Percentiles rank a stretch among this genome's conserved stretches.
Evolutionary conservation across 306 rosid genomes (phyloP).

Genomic region (Rosa persica): DNA sequence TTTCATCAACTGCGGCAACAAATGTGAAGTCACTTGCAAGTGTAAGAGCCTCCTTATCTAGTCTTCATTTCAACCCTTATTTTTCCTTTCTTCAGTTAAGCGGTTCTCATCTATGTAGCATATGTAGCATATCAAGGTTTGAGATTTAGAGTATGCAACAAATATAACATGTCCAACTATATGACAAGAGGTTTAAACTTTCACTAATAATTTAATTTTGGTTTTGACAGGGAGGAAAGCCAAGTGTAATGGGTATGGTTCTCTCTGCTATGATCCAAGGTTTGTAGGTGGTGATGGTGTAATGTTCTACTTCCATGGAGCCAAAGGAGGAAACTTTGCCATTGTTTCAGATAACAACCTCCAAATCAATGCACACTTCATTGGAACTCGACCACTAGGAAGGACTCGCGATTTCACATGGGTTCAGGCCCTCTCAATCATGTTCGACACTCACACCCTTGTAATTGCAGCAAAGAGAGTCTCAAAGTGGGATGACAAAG

Average conservation of each 20-base stretch:
- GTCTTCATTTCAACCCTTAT: not conserved
- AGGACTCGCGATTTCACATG: conserved; percentile 81
- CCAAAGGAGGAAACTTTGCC: conserved; percentile 71
- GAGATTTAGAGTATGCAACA: not conserved
- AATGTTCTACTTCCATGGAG: conserved; percentile 86
- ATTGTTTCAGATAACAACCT: conserved; percentile 55
- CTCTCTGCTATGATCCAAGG: conserved; percentile 81
- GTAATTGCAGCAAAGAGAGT: conserved; percentile 64
- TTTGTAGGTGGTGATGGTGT: conserved; percentile 81
- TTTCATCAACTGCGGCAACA: conserved; percentile 61
- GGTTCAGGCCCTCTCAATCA: conserved; percentile 69
- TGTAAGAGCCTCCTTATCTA: conserved; percentile 37
- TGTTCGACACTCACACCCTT: conserved; percentile 70
- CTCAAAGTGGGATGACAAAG: conserved; percentile 54
- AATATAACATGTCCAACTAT: not conserved
- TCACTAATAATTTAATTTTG: not conserved
- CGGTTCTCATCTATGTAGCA: not conserved
- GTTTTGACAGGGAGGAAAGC: conserved; percentile 52
- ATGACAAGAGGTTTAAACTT: not conserved
- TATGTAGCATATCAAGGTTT: not conserved
- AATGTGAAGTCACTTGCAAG: conserved; percentile 84
- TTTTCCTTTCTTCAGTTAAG: not conserved
- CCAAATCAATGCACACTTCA: conserved; percentile 79
- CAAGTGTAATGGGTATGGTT: conserved; percentile 71
- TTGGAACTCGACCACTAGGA: conserved; percentile 68